Evolutionary conservation across 306 rosid genomes (phyloP), one percentile per base, ranked within the genome.

Genomic region (Trifolium dubium): DNA sequence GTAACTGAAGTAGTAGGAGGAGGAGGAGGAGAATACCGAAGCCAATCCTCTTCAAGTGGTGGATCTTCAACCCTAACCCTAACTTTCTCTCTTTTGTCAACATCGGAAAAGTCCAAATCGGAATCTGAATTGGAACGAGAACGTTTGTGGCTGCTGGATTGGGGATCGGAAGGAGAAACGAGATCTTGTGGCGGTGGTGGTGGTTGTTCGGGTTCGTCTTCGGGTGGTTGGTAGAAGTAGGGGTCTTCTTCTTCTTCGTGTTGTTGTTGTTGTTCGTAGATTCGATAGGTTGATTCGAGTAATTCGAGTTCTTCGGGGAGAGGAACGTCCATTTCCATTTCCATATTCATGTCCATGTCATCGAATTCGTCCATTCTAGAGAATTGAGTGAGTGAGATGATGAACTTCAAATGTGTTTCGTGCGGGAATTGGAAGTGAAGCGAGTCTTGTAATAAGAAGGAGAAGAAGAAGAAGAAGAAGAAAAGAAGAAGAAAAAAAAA

Each of bases 231-330:
- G 66, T 86, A 19, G 11, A 17, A 79, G 43, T 62, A 17, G 41
- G 28, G 28, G 31, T 28, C 17, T 3, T 79, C 23, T 6, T n/a
- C n/a, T n/a, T n/a, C n/a, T n/a, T n/a, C n/a, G n/a, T n/a, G n/a
- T n/a, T n/a, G n/a, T n/a, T 34, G 10, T n/a, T 74, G 29, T 58
- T 76, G 60, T 47, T 76, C 80, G 66, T 15, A 30, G n/a, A 44
- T 64, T 13, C 73, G 77, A 44, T 61, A 83, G 79, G 78, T 78
- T 35, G 93, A 92, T 80, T 93, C 98, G 19, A 91, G 96, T 62
- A 88, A 70, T 58, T 93, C 97, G 28, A 93, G 96, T 80, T 93
- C 97, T 70, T 92, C 95, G 1, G 91, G 92, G 19, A 86, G 77
- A 12, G 93, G 98, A 76, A 88, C 78, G 58, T 89, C 96, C 82